A percentile compares a stretch with the other conserved stretches of the same genome.
Conservation (phyloP, 441 rosid genomes). For the Populus trichocarpa region DNA sequence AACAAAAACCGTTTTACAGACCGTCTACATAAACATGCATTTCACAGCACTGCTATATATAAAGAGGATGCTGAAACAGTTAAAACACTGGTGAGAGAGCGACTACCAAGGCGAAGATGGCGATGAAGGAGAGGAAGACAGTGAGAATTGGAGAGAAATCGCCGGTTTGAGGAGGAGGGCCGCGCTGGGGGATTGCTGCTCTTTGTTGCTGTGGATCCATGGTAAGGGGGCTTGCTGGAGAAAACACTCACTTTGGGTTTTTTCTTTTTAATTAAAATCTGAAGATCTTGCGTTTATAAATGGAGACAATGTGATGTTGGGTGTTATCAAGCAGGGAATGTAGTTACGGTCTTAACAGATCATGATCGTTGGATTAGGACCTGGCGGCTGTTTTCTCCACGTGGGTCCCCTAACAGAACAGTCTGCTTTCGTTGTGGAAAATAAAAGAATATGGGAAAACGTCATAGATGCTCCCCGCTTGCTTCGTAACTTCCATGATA, state of each 20-base stretch:
- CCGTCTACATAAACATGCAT: background rate
- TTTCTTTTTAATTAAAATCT: no score
- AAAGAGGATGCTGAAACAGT: background rate
- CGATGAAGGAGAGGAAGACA: constrained; percentile 41
- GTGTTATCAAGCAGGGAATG: background rate
- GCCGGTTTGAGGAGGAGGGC: constrained; percentile 33
- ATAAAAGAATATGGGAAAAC: background rate
- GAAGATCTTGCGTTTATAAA: background rate
- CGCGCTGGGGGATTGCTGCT: constrained; percentile 27
- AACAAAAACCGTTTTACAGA: background rate
- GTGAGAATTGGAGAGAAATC: constrained; percentile 33
- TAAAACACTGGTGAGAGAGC: background rate
- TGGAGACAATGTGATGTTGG: background rate
- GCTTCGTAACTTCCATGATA: background rate
- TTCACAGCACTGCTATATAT: background rate
- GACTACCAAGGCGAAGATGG: constrained; percentile 43
- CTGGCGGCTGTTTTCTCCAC: background rate
- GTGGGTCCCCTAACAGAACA: background rate
- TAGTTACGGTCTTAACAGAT: background rate
- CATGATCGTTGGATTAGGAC: background rate
- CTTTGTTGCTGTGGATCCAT: constrained; percentile 53
- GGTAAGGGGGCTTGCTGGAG: background rate
- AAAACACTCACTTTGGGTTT: background rate
- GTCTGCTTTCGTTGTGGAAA: background rate
- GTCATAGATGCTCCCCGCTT: background rate